These are phyloP conservation scores for Termitomyces sp. DNA, from an alignment of 768 basidiomycete species.

Conservation along the genomic window DNA sequence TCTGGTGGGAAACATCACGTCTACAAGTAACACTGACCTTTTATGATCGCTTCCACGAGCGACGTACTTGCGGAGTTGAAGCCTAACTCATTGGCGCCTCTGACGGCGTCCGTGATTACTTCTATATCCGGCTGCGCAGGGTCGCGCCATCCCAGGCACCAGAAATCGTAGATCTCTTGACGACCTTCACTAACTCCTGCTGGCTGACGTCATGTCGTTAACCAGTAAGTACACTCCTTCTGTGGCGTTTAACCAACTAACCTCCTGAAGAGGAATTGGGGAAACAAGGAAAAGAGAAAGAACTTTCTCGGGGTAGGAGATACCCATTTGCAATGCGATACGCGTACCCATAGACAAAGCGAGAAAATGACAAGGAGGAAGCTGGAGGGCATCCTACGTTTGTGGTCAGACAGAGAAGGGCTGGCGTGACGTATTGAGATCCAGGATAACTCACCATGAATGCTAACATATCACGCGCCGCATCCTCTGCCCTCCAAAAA, in stretches of 20 bases:
- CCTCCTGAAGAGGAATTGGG: constrained; percentile 28
- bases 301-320: constrained; percentile 26
- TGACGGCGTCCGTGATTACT: constrained; percentile 1
- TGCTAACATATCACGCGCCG: constrained; percentile 26
- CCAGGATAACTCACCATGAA: constrained; percentile 26
- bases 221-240: not conserved
- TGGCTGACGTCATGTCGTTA: constrained; percentile 18
- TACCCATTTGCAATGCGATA: constrained; percentile 26
- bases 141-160: constrained; percentile 6
- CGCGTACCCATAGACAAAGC: constrained; percentile 31
- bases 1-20: not conserved
- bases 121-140: not conserved
- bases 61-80: constrained; percentile 20
- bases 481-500: constrained; percentile 17
- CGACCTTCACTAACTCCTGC: constrained; percentile 25
- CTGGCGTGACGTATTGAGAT: not conserved
- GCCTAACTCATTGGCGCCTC: constrained; percentile 20
- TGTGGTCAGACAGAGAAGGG: not conserved
- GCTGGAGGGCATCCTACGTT: constrained; percentile 25
- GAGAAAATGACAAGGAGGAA: constrained; percentile 32
- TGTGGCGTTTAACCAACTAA: constrained; percentile 2
- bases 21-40: not conserved
- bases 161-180: constrained; percentile 22
- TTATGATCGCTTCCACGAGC: constrained; percentile 20
- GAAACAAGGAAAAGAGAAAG: constrained; percentile 31